phyloP scores from a whole-genome alignment of 2,329 filamentous ascomycete genomes.

The Ceratocystis huliohia region DNA sequence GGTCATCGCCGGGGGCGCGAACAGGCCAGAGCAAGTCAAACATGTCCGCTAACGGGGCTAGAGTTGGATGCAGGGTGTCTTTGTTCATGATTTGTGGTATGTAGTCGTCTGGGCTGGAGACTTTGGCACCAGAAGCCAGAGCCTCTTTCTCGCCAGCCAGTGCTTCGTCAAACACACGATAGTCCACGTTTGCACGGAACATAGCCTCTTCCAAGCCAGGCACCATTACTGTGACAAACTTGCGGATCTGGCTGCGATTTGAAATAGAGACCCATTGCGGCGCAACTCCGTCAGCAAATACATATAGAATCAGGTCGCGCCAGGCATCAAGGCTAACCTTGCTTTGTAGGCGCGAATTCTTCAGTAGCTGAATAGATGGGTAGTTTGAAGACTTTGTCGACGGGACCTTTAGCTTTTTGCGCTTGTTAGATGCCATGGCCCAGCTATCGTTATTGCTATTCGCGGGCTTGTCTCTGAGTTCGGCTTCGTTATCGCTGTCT shows the following conservation, averaged over 20 bases:
- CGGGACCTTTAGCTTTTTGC: slow-evolving; percentile 48
- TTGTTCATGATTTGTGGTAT: slow-evolving; percentile 42
- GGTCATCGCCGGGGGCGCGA: slow-evolving; percentile 74
- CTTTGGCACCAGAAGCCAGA: slow-evolving; percentile 25
- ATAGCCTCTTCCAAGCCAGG: slow-evolving; percentile 83
- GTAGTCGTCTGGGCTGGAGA: slow-evolving; percentile 45
- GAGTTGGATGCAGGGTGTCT: slow-evolving; percentile 38
- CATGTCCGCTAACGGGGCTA: slow-evolving; percentile 62
- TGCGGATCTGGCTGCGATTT: slow-evolving; percentile 53
- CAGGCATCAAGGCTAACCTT: slow-evolving; percentile 51
- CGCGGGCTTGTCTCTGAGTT: slow-evolving; percentile 17
- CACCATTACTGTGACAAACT: slow-evolving; percentile 82
- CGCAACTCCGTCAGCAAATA: slow-evolving; percentile 51
- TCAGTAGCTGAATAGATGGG: slow-evolving; percentile 45
- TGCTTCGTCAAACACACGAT: slow-evolving; percentile 34
- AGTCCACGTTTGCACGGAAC: slow-evolving; percentile 49
- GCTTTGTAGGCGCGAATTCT: slow-evolving; percentile 44
- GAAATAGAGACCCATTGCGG: slow-evolving; percentile 54
- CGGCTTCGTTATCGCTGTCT: slow-evolving; percentile 26
- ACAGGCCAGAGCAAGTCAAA: slow-evolving; percentile 86
- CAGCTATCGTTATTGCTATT: slow-evolving; percentile 36
- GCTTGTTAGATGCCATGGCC: slow-evolving; percentile 42
- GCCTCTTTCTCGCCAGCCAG: slow-evolving; percentile 28
- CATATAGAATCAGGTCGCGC: slow-evolving; percentile 51
- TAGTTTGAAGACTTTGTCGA: slow-evolving; percentile 44